Percentiles rank a stretch among this genome's conserved stretches.
Evolutionary conservation across 345 rosid genomes (phyloP).

Genomic region (Eutrema heterophyllum): DNA sequence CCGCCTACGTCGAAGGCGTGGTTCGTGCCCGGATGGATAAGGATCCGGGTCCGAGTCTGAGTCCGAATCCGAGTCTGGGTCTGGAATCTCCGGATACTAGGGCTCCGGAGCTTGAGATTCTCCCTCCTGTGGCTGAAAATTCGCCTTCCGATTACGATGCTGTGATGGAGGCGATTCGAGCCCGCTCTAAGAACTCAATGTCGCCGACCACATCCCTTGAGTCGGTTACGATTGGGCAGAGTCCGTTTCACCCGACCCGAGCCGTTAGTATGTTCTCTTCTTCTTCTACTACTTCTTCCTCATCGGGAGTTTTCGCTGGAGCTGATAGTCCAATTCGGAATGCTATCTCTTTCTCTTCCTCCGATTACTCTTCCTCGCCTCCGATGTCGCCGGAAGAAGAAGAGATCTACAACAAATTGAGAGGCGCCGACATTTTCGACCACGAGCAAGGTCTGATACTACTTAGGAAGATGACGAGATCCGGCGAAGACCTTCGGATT

Average conservation of each 20-base stretch:
- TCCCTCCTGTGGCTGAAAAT: slow-evolving; percentile 50
- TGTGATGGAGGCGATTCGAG: slow-evolving; percentile 43
- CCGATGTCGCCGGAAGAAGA: slow-evolving; percentile 48
- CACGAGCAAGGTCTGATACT: slow-evolving; percentile 59
- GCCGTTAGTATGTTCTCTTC: slow-evolving; percentile 58
- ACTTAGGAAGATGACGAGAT: slow-evolving; percentile 59
- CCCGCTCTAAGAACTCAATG: slow-evolving; percentile 27
- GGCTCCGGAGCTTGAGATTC: slow-evolving; percentile 58
- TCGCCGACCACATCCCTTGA: slow-evolving; percentile 54
- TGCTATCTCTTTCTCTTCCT: slow-evolving; percentile 27
- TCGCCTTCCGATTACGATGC: slow-evolving; percentile 45
- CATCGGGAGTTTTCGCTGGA: slow-evolving; percentile 42
- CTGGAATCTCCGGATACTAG: slow-evolving; percentile 26
- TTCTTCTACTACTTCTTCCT: slow-evolving; percentile 49
- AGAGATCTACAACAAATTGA: slow-evolving; percentile 43
- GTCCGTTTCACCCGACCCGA: slow-evolving; percentile 42
- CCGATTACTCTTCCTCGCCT: slow-evolving; percentile 22
- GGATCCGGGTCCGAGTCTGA: slow-evolving; percentile 15
- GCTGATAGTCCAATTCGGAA: slow-evolving; percentile 28
- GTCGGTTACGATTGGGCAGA: slow-evolving; percentile 41
- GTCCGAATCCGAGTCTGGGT: no score
- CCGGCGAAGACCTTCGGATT: slow-evolving; percentile 41
- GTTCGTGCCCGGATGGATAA: slow-evolving; percentile 40
- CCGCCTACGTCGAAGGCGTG: slow-evolving; percentile 41
- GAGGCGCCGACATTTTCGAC: slow-evolving; percentile 45